Evolutionary conservation across 2,329 filamentous ascomycete genomes (phyloP), one percentile per base, ranked within the genome.

Genomic region (Aspergillus niger): DNA sequence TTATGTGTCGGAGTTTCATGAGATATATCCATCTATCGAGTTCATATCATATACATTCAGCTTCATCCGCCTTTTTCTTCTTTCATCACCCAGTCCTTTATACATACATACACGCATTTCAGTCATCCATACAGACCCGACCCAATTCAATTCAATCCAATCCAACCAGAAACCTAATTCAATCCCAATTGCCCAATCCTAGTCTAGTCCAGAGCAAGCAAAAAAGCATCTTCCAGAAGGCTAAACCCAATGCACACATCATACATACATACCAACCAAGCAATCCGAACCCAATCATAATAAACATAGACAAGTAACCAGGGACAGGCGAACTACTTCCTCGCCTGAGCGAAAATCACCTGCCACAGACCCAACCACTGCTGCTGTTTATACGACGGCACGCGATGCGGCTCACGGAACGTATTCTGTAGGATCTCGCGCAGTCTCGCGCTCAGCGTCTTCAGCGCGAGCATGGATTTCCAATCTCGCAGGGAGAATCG

Each of bases 381-480:
- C 74, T 88, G 85, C 68, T 92, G 89, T 70, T 90, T 87, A 24
- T 84, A 80, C 0, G 89, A 74, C 8, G 80, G 64, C 17, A 67
- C 66, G 44, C 70, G 75, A 36, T 77, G 76, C 11, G 80, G 79
- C 38, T 74, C 74, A 17, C 74, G 73, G 79, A 96, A 92, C 22
- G 86, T 84, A 30, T 85, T 83, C 0, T 86, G 86, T 50, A 96
- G 81, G 43, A 96, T 85, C 66, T 96, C 92, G 65, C 89, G 87
- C 17, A 97, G 80, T 26, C 90, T 85, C 2, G 82, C 80, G 20
- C 92, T 86, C 56, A 98, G 80, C 5, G 88, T 86, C 77, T 97
- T 97, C 70, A 99, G 80, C n/a, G 90, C 92, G 38, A 97, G 85
- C 83, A 95, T 89, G 0, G 89, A 89, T 77, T 93, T 96, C 93